phyloP scores from a whole-genome alignment of 2,329 filamentous ascomycete genomes.

The Fusarium sp. region DNA sequence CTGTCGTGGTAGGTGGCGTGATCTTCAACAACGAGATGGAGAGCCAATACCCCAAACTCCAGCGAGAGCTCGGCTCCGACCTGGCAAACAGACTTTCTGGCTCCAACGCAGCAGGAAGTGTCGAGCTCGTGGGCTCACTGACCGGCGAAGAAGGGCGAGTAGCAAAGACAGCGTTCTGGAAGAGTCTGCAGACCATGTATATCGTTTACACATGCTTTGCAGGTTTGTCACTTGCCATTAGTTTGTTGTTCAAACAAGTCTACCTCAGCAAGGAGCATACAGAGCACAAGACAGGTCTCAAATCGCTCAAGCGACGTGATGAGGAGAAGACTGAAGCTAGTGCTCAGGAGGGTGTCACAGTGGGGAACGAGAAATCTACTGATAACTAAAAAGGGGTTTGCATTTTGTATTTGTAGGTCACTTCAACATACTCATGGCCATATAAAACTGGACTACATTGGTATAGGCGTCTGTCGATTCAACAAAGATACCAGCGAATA shows the following conservation, averaged over 20 bases:
- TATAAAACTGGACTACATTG: not conserved
- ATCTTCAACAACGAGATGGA: conserved; percentile 83
- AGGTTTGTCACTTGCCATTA: conserved; percentile 61
- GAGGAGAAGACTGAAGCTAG: conserved; percentile 35
- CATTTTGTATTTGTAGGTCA: not conserved
- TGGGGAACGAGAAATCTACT: conserved; percentile 29
- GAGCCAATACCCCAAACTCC: conserved; percentile 63
- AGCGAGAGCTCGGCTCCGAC: conserved; percentile 62
- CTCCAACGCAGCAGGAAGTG: conserved; percentile 71
- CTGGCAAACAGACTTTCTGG: conserved; percentile 68
- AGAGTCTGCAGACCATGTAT: conserved; percentile 67
- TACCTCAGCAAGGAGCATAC: conserved; percentile 67
- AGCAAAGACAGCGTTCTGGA: conserved; percentile 63
- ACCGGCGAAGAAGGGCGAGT: conserved; percentile 59
- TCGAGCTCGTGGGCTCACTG: conserved; percentile 67
- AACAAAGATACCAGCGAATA: conserved; percentile 7
- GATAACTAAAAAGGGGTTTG: conserved; percentile 19
- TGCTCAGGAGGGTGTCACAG: conserved; percentile 8
- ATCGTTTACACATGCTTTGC: conserved; percentile 67
- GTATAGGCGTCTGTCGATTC: not conserved
- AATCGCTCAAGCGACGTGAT: conserved; percentile 55
- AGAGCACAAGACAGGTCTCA: conserved; percentile 70
- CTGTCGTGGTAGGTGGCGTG: conserved; percentile 80
- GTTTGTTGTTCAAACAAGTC: conserved; percentile 62
- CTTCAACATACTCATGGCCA: conserved; percentile 7